These are phyloP conservation scores for Citrus hindsii DNA, from an alignment of 345 rosid species.

Conservation along the genomic window DNA sequence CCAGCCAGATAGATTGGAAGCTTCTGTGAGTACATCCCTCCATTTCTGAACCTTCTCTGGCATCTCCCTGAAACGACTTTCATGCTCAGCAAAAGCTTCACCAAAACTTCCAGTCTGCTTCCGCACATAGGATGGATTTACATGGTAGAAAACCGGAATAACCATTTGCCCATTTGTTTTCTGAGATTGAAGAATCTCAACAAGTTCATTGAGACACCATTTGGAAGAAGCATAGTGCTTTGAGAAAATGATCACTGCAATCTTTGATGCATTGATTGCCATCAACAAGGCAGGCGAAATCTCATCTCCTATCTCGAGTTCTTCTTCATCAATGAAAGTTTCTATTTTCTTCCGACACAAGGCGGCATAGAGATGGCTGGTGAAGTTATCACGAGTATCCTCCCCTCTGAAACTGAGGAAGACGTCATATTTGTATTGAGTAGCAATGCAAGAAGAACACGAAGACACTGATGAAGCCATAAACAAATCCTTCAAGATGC, in stretches of 20 bases:
- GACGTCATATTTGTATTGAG: neutral
- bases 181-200: neutral
- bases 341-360: neutral
- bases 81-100: neutral
- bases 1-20: neutral
- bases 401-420: neutral
- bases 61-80: neutral
- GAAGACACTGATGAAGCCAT: neutral
- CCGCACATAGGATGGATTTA: neutral
- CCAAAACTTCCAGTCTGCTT: neutral
- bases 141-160: conserved; percentile 5
- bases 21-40: neutral
- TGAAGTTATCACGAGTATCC: neutral
- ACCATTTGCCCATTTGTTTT: neutral
- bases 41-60: neutral
- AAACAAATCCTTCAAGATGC: neutral
- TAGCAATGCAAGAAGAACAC: neutral
- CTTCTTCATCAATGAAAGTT: neutral
- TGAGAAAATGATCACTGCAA: neutral
- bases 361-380: neutral
- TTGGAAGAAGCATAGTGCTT: neutral
- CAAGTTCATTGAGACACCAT: neutral
- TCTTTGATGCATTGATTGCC: neutral
- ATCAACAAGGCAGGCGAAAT: neutral
- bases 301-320: neutral